phyloP scores from a whole-genome alignment of 1,139 yeast genomes.

The Sugiyamaella castrensis region DNA sequence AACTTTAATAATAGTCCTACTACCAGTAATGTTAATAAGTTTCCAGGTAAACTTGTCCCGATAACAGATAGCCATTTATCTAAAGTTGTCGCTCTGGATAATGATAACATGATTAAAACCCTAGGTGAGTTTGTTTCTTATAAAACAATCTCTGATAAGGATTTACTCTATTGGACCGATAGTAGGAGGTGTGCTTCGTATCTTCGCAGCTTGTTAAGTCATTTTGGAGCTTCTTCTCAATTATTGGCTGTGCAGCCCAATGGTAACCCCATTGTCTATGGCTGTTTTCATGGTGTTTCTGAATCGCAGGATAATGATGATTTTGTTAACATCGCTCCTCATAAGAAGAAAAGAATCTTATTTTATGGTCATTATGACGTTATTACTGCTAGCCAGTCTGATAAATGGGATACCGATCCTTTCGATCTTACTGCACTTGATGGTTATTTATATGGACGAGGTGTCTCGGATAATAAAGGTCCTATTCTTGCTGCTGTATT shows the following conservation, averaged over 20 bases:
- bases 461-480: conserved; percentile 93
- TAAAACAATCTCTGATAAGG: conserved; percentile 74
- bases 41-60: background rate
- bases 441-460: conserved; percentile 88
- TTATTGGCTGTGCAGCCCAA: conserved; percentile 66
- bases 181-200: conserved; percentile 85
- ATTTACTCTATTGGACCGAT: conserved; percentile 65
- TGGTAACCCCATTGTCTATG: conserved; percentile 81
- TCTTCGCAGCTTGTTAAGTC: conserved; percentile 58
- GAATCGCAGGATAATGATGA: conserved; percentile 31
- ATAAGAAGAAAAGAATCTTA: conserved; percentile 41
- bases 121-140: conserved; percentile 62
- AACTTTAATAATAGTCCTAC: conserved; percentile 1
- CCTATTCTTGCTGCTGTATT: conserved; percentile 87
- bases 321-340: background rate
- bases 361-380: conserved; percentile 98
- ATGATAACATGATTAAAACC: conserved; percentile 63
- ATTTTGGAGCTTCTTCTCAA: conserved; percentile 72
- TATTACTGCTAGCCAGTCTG: conserved; percentile 60
- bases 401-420: conserved; percentile 75
- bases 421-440: conserved; percentile 69
- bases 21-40: background rate
- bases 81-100: conserved; percentile 35
- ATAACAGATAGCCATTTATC: background rate
- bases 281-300: conserved; percentile 50